These are phyloP conservation scores for Claviceps sp. DNA, from an alignment of 2,329 filamentous ascomycete species.

Conservation along the genomic window DNA sequence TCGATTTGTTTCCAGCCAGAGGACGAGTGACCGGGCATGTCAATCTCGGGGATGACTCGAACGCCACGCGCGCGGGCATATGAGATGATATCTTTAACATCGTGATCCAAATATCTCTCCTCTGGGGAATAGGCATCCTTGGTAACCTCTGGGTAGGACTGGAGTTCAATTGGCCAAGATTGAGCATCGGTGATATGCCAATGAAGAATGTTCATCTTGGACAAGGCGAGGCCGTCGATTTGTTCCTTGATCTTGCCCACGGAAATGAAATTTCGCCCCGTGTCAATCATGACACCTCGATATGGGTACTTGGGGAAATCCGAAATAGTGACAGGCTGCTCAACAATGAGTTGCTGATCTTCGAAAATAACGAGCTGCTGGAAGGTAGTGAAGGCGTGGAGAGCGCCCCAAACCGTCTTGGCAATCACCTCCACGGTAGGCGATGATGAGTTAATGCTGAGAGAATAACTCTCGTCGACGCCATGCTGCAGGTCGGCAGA, in stretches of 20 bases:
- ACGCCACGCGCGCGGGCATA: constrained; percentile 39
- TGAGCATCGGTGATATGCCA: constrained; percentile 44
- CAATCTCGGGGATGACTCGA: constrained; percentile 42
- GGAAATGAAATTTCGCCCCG: constrained; percentile 40
- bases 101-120: constrained; percentile 30
- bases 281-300: constrained; percentile 42
- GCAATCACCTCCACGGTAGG: constrained; percentile 30
- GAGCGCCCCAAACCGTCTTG: constrained; percentile 38
- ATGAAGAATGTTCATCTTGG: constrained; percentile 44
- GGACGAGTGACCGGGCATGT: constrained; percentile 43
- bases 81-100: constrained; percentile 29
- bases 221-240: constrained; percentile 38
- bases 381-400: constrained; percentile 43
- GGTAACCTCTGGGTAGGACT: constrained; percentile 36
- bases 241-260: constrained; percentile 38
- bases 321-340: constrained; percentile 36
- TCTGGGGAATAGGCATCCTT: constrained; percentile 38
- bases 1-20: constrained; percentile 42
- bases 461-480: constrained; percentile 42
- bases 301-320: constrained; percentile 39
- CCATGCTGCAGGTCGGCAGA: constrained; percentile 37
- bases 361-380: constrained; percentile 41
- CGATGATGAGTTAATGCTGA: constrained; percentile 27
- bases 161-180: constrained; percentile 39
- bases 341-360: constrained; percentile 30